These are phyloP conservation scores for Rhynchospora pubera DNA, from an alignment of 176 grass and related monocot genomes.

Conservation along the genomic window DNA sequence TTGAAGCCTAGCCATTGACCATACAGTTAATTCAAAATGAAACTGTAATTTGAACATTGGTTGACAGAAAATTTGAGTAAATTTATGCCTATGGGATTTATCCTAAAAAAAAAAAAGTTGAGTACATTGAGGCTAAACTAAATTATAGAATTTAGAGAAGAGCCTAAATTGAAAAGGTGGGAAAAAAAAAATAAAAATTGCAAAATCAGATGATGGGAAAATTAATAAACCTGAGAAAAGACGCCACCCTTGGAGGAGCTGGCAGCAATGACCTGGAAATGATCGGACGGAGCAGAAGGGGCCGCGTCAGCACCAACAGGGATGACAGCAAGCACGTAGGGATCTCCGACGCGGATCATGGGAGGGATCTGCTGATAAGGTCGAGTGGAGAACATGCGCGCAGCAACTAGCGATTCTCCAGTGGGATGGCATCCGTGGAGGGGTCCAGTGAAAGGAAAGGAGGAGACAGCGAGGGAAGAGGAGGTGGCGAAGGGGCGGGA, in stretches of 20 bases:
- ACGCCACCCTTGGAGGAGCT: constrained; percentile 3
- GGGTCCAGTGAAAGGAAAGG: neutral
- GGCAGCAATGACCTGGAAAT: constrained; percentile 24
- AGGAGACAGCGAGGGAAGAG: constrained; percentile 16
- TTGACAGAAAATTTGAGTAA: neutral
- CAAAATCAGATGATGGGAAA: neutral
- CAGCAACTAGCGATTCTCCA: neutral
- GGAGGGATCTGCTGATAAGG: neutral
- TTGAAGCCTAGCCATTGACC: too few relatives aligned
- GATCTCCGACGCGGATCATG: constrained; percentile 11
- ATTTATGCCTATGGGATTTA: too few relatives aligned
- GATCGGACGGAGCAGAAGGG: neutral
- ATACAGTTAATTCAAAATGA: neutral
- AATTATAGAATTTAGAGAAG: neutral
- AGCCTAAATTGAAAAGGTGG: neutral
- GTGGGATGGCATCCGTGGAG: neutral
- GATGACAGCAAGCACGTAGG: constrained; percentile 8
- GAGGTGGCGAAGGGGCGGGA: constrained; percentile 10
- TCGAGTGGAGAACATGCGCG: neutral
- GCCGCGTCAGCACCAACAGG: neutral
- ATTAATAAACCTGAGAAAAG: constrained; percentile 6
- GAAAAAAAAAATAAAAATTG: too few relatives aligned
- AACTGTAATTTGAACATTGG: neutral
- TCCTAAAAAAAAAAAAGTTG: too few relatives aligned
- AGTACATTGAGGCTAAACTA: neutral